These are phyloP conservation scores for Colletotrichum tabaci DNA, from an alignment of 2,329 filamentous ascomycete species.

Conservation along the genomic window DNA sequence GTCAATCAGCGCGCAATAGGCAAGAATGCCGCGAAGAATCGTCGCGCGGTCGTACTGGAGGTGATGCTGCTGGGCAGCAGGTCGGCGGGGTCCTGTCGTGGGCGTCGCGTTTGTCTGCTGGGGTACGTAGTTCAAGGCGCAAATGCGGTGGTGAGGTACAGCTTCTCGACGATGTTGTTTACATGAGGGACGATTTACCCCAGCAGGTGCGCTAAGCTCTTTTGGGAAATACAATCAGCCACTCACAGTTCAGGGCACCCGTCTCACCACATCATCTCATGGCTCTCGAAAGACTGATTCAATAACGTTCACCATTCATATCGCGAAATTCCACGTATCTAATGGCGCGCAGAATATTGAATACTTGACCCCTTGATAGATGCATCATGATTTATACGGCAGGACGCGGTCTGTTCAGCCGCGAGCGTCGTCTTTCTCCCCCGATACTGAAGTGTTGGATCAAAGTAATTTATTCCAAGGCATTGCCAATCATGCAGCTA, in stretches of 20 bases:
- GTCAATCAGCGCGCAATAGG: constrained; percentile 29
- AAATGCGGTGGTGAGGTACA: constrained; percentile 16
- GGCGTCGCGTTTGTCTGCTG: constrained; percentile 32
- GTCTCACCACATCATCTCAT: constrained; percentile 24
- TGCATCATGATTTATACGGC: too few relatives aligned
- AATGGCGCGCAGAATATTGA: too few relatives aligned
- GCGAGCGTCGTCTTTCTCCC: too few relatives aligned
- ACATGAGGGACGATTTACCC: constrained; percentile 43
- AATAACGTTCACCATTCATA: too few relatives aligned
- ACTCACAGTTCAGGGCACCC: constrained; percentile 41
- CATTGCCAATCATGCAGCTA: constrained; percentile 40
- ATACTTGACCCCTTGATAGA: too few relatives aligned
- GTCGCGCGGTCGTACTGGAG: not conserved
- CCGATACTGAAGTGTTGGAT: not conserved
- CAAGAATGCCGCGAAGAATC: not conserved
- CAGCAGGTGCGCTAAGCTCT: constrained; percentile 43
- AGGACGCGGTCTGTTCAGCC: too few relatives aligned
- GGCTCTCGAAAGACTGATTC: not conserved
- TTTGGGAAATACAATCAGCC: constrained; percentile 41
- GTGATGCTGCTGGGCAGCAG: not conserved
- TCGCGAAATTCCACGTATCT: not conserved
- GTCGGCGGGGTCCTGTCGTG: constrained; percentile 26
- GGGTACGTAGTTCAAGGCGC: constrained; percentile 26
- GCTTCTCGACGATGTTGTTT: constrained; percentile 43
- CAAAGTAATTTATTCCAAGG: constrained; percentile 8